Evolutionary conservation across 352 stramenopile genomes (phyloP).

Genomic region (Globisporangium rhizosaccharum): DNA sequence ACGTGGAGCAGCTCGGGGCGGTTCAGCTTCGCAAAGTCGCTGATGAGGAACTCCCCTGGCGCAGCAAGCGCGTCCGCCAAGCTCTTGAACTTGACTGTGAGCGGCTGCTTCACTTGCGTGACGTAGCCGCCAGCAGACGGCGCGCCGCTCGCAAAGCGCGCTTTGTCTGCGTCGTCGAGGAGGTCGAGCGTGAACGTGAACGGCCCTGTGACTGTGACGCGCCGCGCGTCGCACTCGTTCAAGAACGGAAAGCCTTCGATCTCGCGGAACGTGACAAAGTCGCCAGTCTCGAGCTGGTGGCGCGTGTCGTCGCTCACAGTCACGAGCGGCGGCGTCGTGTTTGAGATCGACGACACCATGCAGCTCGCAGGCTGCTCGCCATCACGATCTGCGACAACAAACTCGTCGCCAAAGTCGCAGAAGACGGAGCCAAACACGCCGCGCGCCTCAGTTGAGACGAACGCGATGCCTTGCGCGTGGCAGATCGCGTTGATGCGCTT

Average conservation of each 20-base stretch:
- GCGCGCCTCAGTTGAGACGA: slow-evolving; percentile 90
- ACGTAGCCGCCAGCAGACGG: slow-evolving; percentile 84
- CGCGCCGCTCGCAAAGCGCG: slow-evolving; percentile 51
- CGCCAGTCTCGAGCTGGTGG: slow-evolving; percentile 95
- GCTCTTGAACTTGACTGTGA: slow-evolving; percentile 91
- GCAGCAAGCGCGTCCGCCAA: slow-evolving; percentile 79
- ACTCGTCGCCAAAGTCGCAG: slow-evolving; percentile 96
- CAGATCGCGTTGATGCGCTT: slow-evolving; percentile 82
- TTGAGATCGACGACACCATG: slow-evolving; percentile 93
- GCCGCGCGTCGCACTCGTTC: slow-evolving; percentile 60
- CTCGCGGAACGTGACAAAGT: slow-evolving; percentile 95
- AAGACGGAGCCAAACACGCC: slow-evolving; percentile 96
- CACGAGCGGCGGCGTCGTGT: slow-evolving; percentile 78
- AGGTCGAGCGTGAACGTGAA: slow-evolving; percentile 97
- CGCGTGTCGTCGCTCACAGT: slow-evolving; percentile 97
- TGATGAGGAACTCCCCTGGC: slow-evolving; percentile 96
- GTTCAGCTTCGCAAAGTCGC: slow-evolving; percentile 97
- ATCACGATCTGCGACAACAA: slow-evolving; percentile 92
- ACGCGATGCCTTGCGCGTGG: slow-evolving; percentile 80
- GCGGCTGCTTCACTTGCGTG: slow-evolving; percentile 95
- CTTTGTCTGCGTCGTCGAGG: slow-evolving; percentile 60
- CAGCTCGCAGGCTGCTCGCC: slow-evolving; percentile 90
- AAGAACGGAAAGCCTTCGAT: slow-evolving; percentile 90
- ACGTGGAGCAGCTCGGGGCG: slow-evolving; percentile 89
- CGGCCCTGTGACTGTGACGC: slow-evolving; percentile 84